A percentile compares a stretch with the other conserved stretches of the same genome.
phyloP scores from a whole-genome alignment of 495 filamentous ascomycete genomes.

The Cercophora samala region DNA sequence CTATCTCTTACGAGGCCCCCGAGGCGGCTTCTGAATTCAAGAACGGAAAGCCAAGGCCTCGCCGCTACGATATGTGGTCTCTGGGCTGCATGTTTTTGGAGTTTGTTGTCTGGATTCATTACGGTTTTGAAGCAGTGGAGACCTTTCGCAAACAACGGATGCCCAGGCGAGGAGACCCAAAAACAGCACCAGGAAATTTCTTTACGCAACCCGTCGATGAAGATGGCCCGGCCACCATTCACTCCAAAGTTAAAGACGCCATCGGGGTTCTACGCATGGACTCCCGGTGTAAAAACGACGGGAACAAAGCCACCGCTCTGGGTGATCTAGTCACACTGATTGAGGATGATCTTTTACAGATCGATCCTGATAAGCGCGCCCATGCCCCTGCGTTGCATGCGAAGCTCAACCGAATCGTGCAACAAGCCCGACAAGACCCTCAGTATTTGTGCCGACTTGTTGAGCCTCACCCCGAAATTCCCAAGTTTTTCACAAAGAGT shows the following conservation, averaged over 20 bases:
- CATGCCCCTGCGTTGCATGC: slow-evolving; percentile 11
- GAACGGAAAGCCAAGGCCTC: slow-evolving; percentile 13
- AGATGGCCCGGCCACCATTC: background rate
- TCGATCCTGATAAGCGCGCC: slow-evolving; percentile 9
- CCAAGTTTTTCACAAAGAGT: slow-evolving; percentile 8
- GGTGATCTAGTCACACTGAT: slow-evolving; percentile 12
- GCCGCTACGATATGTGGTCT: slow-evolving; percentile 32
- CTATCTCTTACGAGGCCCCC: slow-evolving; percentile 19
- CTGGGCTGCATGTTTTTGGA: slow-evolving; percentile 32
- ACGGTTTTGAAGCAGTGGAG: slow-evolving; percentile 20
- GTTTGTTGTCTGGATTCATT: slow-evolving; percentile 25
- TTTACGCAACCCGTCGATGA: background rate
- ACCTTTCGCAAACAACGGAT: slow-evolving; percentile 6
- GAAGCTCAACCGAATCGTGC: slow-evolving; percentile 8
- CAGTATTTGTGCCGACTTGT: background rate
- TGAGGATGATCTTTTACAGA: slow-evolving; percentile 12
- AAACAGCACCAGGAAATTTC: slow-evolving; percentile 4
- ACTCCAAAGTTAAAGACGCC: slow-evolving; percentile 10
- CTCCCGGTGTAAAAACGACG: background rate
- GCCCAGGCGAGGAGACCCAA: slow-evolving; percentile 9
- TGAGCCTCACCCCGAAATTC: background rate
- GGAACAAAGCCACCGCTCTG: slow-evolving; percentile 1
- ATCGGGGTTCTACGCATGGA: slow-evolving; percentile 1
- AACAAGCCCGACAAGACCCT: background rate
- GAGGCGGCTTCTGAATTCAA: slow-evolving; percentile 10